A percentile compares a stretch with the other conserved stretches of the same genome.
phyloP scores from a whole-genome alignment of 2,329 filamentous ascomycete genomes.

The Penicillium sp. region DNA sequence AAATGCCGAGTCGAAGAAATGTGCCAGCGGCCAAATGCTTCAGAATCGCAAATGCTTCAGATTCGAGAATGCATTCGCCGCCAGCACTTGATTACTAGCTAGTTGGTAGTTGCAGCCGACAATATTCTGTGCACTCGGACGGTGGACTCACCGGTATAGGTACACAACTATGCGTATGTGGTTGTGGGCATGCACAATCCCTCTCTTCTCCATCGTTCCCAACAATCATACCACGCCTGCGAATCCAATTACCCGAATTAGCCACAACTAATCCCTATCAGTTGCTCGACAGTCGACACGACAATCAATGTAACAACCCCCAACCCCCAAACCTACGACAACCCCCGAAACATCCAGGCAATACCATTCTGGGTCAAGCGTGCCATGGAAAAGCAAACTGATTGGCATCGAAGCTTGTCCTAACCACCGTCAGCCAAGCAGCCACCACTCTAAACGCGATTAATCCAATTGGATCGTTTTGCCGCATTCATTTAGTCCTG shows the following conservation, averaged over 20 bases:
- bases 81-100: no score
- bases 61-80: no score
- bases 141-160: no score
- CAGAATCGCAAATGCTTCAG: no score
- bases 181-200: background rate
- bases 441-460: background rate
- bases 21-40: background rate
- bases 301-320: background rate
- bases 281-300: background rate
- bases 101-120: no score
- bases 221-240: background rate
- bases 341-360: background rate
- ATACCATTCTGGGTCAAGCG: slow-evolving; percentile 5
- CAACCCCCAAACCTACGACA: slow-evolving; percentile 4
- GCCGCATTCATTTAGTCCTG: background rate
- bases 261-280: background rate
- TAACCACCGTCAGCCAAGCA: background rate
- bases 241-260: background rate
- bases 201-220: background rate
- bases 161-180: no score
- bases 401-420: slow-evolving; percentile 20
- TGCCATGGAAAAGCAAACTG: background rate
- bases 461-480: background rate
- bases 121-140: no score
- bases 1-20: background rate